Evolutionary conservation across 805 yeast species (phyloP).

Genomic region (Candida boidinii): DNA sequence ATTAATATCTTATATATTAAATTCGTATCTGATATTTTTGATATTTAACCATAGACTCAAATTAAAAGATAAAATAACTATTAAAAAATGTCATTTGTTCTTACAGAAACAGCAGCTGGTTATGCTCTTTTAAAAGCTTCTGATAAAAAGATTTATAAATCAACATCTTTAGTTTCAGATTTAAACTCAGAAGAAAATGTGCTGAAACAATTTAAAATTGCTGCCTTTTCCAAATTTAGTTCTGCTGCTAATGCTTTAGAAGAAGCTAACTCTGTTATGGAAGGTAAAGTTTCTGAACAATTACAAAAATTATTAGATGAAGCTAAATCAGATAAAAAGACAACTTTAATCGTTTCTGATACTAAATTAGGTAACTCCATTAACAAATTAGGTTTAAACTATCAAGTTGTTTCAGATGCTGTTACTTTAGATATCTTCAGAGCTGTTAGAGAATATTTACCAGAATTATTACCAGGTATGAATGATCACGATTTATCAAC

Average conservation of each 20-base stretch:
- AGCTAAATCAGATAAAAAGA: conserved; percentile 70
- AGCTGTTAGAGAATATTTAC: conserved; percentile 89
- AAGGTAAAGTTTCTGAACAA: conserved; percentile 87
- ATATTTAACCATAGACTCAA: too few species aligned
- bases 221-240: conserved; percentile 89
- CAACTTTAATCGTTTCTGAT: conserved; percentile 86
- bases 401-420: conserved; percentile 87
- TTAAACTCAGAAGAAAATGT: conserved; percentile 79
- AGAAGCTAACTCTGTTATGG: conserved; percentile 87
- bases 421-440: conserved; percentile 91
- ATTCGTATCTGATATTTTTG: too few species aligned
- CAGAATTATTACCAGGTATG: conserved; percentile 90
- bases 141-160: conserved; percentile 93
- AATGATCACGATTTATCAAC: conserved; percentile 76
- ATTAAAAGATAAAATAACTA: not conserved
- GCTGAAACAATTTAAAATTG: conserved; percentile 82
- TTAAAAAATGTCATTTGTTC: conserved; percentile 65
- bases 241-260: conserved; percentile 95
- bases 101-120: conserved; percentile 98
- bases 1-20: not conserved
- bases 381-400: conserved; percentile 85
- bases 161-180: conserved; percentile 64
- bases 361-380: conserved; percentile 94
- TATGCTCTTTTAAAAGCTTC: conserved; percentile 96
- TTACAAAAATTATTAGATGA: conserved; percentile 70